Conservation (phyloP, 305 asterid genomes). For the Fraxinus velutina region DNA sequence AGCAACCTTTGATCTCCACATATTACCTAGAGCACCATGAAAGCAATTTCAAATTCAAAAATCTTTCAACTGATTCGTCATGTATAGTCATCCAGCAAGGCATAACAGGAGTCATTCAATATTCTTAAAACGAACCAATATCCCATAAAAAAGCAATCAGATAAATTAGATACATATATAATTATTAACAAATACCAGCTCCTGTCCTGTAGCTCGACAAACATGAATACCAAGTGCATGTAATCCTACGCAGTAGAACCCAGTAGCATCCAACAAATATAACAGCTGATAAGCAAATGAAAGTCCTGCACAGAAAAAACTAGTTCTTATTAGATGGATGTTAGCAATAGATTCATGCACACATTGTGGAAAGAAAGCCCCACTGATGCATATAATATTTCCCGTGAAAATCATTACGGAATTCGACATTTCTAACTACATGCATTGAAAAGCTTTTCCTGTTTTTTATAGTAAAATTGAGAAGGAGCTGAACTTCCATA, state of each 20-base stretch:
- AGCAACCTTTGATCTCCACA: constrained; percentile 5
- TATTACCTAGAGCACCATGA: not conserved
- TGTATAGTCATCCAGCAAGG: not conserved
- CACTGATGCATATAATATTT: constrained; percentile 11
- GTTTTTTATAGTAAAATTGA: not conserved
- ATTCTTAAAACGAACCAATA: constrained; percentile 13
- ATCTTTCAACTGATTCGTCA: constrained; percentile 6
- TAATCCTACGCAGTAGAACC: constrained; percentile 69
- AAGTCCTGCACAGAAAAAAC: constrained; percentile 53
- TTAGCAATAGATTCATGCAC: constrained; percentile 9
- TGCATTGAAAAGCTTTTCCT: not conserved
- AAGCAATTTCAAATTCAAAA: constrained; percentile 5
- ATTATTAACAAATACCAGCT: constrained; percentile 55
- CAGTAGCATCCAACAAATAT: constrained; percentile 76
- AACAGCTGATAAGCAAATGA: constrained; percentile 91
- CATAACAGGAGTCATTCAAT: constrained; percentile 4
- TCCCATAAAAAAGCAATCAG: constrained; percentile 14
- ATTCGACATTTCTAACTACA: not conserved
- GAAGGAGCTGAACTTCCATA: not conserved
- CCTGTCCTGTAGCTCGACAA: constrained; percentile 99
- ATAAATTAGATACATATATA: constrained; percentile 9
- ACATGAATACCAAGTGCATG: constrained; percentile 91
- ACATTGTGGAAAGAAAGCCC: constrained; percentile 10
- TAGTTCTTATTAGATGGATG: constrained; percentile 26
- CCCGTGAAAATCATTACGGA: not conserved